Evolutionary conservation across 2,329 filamentous ascomycete genomes (phyloP).

Genomic region (Cordyceps farinosa): DNA sequence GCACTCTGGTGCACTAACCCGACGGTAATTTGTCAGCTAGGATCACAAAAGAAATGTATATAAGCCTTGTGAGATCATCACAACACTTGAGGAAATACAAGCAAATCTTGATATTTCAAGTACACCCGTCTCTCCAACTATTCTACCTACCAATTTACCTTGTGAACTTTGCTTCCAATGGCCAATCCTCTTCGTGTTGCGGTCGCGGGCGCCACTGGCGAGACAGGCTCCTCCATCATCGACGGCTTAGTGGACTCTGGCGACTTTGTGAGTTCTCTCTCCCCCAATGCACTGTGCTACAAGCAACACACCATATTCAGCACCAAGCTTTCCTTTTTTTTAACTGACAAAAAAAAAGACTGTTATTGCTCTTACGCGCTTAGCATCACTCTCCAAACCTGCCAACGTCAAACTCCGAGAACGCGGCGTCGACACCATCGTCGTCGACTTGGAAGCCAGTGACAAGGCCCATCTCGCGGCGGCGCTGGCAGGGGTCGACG

Average conservation of each 20-base stretch:
- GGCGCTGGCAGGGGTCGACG: conserved; percentile 40
- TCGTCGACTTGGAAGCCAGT: conserved; percentile 38
- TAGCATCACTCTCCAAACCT: conserved; percentile 44
- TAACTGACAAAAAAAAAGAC: conserved; percentile 34
- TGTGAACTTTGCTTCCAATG: no score
- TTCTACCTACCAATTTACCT: no score
- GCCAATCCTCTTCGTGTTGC: no score
- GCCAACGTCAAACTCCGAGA: conserved; percentile 37
- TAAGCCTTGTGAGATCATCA: no score
- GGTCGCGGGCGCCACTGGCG: conserved; percentile 37
- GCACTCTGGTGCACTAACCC: no score
- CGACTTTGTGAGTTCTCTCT: conserved; percentile 28
- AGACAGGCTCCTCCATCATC: conserved; percentile 38
- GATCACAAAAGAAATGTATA: no score
- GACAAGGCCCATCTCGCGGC: conserved; percentile 39
- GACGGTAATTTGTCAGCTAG: no score
- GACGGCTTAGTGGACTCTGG: conserved; percentile 34
- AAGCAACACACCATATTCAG: conserved; percentile 3
- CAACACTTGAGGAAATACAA: no score
- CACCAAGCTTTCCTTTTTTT: neutral
- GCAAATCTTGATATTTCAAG: no score
- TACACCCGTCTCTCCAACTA: no score
- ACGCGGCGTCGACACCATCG: conserved; percentile 41
- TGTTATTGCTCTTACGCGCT: conserved; percentile 44
- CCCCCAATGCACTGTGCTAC: conserved; percentile 21